These are phyloP conservation scores for Flaveria trinervia DNA, from an alignment of 129 eudicot genomes.

Conservation along the genomic window DNA sequence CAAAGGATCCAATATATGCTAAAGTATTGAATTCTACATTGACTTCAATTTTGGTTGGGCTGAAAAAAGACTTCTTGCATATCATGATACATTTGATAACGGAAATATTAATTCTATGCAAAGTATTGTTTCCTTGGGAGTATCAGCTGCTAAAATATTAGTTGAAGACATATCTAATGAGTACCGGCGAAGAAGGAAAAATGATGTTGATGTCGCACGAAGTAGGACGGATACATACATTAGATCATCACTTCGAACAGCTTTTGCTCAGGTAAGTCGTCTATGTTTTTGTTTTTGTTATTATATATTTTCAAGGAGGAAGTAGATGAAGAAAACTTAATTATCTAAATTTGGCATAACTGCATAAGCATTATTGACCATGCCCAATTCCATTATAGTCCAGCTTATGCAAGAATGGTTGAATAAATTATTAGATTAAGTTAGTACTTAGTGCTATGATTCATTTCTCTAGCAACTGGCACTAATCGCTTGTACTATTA, in stretches of 20 bases:
- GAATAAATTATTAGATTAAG: not conserved
- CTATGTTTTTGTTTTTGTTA: not conserved
- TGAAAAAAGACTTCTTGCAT: conserved; percentile 91
- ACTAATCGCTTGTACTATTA: not conserved
- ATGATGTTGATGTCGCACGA: conserved; percentile 85
- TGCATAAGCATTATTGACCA: not conserved
- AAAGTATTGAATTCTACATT: conserved; percentile 74
- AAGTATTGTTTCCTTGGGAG: conserved; percentile 84
- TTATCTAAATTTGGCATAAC: not conserved
- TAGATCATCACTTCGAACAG: conserved; percentile 95
- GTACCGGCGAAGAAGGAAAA: conserved; percentile 87
- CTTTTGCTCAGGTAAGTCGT: conserved; percentile 85
- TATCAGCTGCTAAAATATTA: conserved; percentile 82
- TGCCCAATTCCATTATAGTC: not conserved
- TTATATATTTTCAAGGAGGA: not conserved
- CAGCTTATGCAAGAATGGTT: not conserved
- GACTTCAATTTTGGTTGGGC: conserved; percentile 95
- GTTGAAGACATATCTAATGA: conserved; percentile 98
- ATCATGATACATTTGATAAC: conserved; percentile 90
- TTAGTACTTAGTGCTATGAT: not conserved
- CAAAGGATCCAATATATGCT: conserved; percentile 73
- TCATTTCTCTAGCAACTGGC: not conserved
- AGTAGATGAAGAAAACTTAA: not conserved
- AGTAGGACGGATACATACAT: conserved; percentile 95
- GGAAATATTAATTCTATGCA: conserved; percentile 82